phyloP scores from a whole-genome alignment of 2,329 filamentous ascomycete genomes.

The Leptographium wingfieldii region DNA sequence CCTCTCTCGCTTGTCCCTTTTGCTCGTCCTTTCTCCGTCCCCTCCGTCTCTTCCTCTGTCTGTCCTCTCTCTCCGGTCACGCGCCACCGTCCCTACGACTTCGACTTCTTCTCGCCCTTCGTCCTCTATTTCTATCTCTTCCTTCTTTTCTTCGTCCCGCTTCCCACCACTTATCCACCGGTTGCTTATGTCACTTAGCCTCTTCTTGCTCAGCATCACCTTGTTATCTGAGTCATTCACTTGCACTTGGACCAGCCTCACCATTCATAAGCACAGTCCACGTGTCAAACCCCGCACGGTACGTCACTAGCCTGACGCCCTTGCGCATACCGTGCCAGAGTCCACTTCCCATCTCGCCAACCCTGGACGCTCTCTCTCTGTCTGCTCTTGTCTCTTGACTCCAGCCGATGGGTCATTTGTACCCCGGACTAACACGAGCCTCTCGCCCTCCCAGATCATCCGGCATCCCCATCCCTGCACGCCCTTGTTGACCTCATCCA shows the following conservation, averaged over 20 bases:
- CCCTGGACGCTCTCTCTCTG: background rate
- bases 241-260: constrained; percentile 9
- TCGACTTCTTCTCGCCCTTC: background rate
- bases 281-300: background rate
- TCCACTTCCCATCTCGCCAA: background rate
- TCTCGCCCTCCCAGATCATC: background rate
- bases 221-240: constrained; percentile 11
- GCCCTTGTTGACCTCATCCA: background rate
- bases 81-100: background rate
- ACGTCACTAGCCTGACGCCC: background rate
- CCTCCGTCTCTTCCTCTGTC: background rate
- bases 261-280: background rate
- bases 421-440: background rate
- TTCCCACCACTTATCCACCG: background rate
- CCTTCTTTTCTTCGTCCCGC: background rate
- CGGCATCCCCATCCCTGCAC: background rate
- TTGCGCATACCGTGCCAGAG: background rate
- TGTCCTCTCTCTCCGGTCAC: background rate
- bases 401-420: background rate
- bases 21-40: background rate
- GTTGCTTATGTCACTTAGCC: background rate
- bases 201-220: background rate
- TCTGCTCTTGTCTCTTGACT: background rate
- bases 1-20: background rate
- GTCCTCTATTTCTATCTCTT: background rate